Conservation (phyloP, 2,329 filamentous ascomycete species). For the Dactylella cylindrospora region DNA sequence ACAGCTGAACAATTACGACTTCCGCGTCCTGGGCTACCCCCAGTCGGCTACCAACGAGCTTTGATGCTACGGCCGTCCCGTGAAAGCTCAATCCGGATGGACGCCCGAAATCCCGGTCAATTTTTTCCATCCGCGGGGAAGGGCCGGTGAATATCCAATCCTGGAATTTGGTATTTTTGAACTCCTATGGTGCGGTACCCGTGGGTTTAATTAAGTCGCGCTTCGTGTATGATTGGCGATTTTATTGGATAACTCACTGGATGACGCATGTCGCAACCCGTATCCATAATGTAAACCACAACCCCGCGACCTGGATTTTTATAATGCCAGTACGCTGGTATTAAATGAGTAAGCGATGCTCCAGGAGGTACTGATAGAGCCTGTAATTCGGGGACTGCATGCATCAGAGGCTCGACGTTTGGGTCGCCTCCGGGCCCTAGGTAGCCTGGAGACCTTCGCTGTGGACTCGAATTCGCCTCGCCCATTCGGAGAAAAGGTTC, state of each 20-base stretch:
- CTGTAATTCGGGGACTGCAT: too few species aligned
- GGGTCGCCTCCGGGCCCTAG: too few species aligned
- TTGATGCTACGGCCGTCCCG: not conserved
- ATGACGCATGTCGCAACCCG: not conserved
- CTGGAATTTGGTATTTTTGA: not conserved
- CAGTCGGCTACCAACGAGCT: not conserved
- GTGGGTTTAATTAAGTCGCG: too few species aligned
- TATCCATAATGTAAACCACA: conserved; percentile 14
- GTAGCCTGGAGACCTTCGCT: too few species aligned
- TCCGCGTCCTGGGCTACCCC: not conserved
- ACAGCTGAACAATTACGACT: not conserved
- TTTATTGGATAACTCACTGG: conserved; percentile 5
- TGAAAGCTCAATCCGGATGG: not conserved
- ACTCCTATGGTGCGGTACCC: conserved; percentile 6
- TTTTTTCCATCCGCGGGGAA: not conserved
- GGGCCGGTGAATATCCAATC: conserved; percentile 1
- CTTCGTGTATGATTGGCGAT: too few species aligned
- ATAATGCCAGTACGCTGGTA: conserved; percentile 20
- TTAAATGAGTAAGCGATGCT: too few species aligned
- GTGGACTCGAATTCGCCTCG: too few species aligned
- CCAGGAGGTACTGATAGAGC: too few species aligned
- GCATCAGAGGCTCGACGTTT: too few species aligned
- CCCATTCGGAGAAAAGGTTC: too few species aligned
- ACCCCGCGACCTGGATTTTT: conserved; percentile 11
- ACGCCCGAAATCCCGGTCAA: not conserved